Conservation (phyloP, 768 basidiomycete species). For the Tulasnella sp. region DNA sequence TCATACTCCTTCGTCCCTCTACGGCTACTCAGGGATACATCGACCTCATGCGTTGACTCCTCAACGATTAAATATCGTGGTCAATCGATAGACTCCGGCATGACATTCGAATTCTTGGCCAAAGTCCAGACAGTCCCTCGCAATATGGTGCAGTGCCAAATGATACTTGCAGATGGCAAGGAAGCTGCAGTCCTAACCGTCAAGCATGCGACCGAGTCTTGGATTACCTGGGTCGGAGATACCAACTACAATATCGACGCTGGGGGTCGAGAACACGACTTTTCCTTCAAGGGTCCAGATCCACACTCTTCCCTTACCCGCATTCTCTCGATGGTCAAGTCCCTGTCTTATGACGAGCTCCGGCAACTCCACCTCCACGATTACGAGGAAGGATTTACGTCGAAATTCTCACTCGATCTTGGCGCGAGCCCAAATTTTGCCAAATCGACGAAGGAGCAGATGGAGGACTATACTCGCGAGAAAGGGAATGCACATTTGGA, state of each 20-base stretch:
- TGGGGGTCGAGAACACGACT: conserved; percentile 47
- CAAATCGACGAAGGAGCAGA: conserved; percentile 51
- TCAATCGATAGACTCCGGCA: conserved; percentile 53
- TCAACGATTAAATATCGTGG: conserved; percentile 39
- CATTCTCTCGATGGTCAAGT: conserved; percentile 30
- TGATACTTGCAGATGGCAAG: conserved; percentile 30
- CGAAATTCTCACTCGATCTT: conserved; percentile 47
- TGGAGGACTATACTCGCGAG: conserved; percentile 45
- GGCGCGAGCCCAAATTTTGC: conserved; percentile 49
- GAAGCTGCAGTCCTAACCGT: conserved; percentile 38
- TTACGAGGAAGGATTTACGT: conserved; percentile 36
- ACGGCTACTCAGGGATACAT: conserved; percentile 39
- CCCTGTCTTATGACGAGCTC: conserved; percentile 35
- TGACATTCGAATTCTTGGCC: conserved; percentile 61
- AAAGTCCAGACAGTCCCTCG: conserved; percentile 33
- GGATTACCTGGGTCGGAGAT: conserved; percentile 67
- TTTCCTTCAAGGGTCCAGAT: conserved; percentile 56
- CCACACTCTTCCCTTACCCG: conserved; percentile 44
- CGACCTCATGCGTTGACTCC: conserved; percentile 45
- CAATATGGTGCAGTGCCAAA: neutral
- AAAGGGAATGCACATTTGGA: conserved; percentile 59
- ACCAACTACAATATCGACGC: conserved; percentile 61
- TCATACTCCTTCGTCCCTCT: conserved; percentile 46
- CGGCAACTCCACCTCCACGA: conserved; percentile 48
- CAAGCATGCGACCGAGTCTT: conserved; percentile 42